phyloP scores from a whole-genome alignment of 225 moss, liverwort and hornwort species.

The Marchantia polymorpha region DNA sequence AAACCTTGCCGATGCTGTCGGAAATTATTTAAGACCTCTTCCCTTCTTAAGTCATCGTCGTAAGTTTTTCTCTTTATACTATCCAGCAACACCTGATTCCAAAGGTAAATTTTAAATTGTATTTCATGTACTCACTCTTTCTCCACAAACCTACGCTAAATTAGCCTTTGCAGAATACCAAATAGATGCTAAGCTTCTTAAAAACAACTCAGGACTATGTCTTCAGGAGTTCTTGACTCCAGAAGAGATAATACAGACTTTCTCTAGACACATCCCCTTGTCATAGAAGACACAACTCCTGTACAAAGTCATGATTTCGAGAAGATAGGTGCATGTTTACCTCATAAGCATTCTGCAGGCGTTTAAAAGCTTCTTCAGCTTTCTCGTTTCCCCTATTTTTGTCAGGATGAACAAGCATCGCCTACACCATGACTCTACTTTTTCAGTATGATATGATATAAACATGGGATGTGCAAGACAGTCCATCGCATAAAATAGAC shows the following conservation, averaged over 20 bases:
- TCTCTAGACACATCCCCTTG: not conserved
- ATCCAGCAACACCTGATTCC: conserved; percentile 69
- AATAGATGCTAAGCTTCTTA: not conserved
- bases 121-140: not conserved
- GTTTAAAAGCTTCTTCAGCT: conserved; percentile 95
- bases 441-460: not conserved
- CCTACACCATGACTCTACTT: conserved; percentile 39
- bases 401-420: conserved; percentile 98
- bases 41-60: conserved; percentile 81
- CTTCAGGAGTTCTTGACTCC: not conserved
- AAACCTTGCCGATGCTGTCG: conserved; percentile 61
- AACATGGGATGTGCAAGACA: not conserved
- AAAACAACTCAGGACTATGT: not conserved
- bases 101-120: not conserved
- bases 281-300: not conserved
- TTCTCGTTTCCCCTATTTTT: conserved; percentile 94
- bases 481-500: not conserved
- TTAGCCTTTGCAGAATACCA: not conserved
- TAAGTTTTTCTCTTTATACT: conserved; percentile 75
- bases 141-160: not conserved
- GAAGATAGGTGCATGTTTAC: conserved; percentile 33
- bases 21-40: conserved; percentile 73
- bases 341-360: conserved; percentile 98
- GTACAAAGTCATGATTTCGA: not conserved
- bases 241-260: not conserved